Evolutionary conservation across 768 basidiomycete species (phyloP).

Genomic region (Cystofilobasidium capitatum): DNA sequence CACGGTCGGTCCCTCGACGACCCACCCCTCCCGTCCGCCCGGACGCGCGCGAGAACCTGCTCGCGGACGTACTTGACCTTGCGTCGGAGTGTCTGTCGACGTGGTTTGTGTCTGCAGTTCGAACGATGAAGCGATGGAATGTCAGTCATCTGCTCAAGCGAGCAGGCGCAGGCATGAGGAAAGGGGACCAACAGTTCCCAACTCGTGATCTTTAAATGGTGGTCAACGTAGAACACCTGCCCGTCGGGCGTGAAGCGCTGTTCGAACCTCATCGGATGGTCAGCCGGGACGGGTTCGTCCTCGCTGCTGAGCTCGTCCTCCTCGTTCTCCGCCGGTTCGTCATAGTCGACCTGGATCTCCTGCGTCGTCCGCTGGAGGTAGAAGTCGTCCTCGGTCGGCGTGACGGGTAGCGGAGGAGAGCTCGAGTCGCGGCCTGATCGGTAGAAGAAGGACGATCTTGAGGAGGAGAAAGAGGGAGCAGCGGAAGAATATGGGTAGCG

Average conservation of each 20-base stretch:
- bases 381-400: not conserved
- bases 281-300: not conserved
- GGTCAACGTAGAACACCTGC: constrained; percentile 4
- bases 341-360: not conserved
- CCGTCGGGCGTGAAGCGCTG: not conserved
- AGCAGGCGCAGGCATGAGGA: not conserved
- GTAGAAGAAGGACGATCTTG: too few relatives aligned
- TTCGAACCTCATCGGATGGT: constrained; percentile 9
- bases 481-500: too few relatives aligned
- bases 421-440: too few relatives aligned
- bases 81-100: constrained; percentile 12
- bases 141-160: not conserved
- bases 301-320: constrained; percentile 3
- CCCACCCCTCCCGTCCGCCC: not conserved
- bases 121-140: not conserved
- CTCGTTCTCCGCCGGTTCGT: not conserved
- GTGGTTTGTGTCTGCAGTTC: not conserved
- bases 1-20: not conserved
- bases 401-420: not conserved
- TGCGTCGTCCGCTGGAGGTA: not conserved
- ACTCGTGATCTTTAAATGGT: constrained; percentile 12
- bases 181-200: constrained; percentile 10
- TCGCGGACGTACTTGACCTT: constrained; percentile 21
- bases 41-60: constrained; percentile 7
- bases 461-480: too few relatives aligned